Conservation (phyloP, 2,329 filamentous ascomycete species). For the Exophiala sp. region DNA sequence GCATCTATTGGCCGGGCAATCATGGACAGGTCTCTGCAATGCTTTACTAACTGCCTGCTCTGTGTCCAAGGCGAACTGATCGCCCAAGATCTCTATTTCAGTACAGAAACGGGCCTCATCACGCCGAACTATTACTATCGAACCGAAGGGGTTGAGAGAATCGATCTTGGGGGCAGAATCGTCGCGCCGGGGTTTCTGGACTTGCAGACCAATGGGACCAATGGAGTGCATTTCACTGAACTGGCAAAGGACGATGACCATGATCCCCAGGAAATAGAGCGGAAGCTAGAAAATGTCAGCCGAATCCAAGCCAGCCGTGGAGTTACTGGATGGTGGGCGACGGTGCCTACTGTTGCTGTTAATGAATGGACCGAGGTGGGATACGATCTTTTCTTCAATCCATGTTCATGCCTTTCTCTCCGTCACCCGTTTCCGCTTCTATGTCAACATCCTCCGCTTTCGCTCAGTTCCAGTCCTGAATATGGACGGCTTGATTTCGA, state of each 20-base stretch:
- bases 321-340: conserved; percentile 26
- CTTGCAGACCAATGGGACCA: conserved; percentile 50
- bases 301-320: conserved; percentile 16
- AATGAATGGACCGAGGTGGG: conserved; percentile 23
- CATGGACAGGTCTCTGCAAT: conserved; percentile 21
- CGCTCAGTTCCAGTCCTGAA: too few species aligned
- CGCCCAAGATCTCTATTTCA: conserved; percentile 24
- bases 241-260: conserved; percentile 3
- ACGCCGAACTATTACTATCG: conserved; percentile 26
- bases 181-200: conserved; percentile 52
- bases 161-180: conserved; percentile 46
- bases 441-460: too few species aligned
- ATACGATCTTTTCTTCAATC: too few species aligned
- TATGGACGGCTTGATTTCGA: too few species aligned
- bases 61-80: conserved; percentile 22
- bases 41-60: conserved; percentile 24
- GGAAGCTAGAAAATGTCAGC: conserved; percentile 15
- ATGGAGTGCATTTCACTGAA: conserved; percentile 30
- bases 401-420: too few species aligned
- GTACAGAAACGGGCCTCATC: conserved; percentile 19
- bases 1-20: too few species aligned
- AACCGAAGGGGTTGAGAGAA: conserved; percentile 20
- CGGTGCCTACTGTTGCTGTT: conserved; percentile 23
- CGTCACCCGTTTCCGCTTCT: too few species aligned
- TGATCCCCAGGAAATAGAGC: conserved; percentile 8